phyloP scores from a whole-genome alignment of 495 filamentous ascomycete species.

The Filosporella fistucella region DNA sequence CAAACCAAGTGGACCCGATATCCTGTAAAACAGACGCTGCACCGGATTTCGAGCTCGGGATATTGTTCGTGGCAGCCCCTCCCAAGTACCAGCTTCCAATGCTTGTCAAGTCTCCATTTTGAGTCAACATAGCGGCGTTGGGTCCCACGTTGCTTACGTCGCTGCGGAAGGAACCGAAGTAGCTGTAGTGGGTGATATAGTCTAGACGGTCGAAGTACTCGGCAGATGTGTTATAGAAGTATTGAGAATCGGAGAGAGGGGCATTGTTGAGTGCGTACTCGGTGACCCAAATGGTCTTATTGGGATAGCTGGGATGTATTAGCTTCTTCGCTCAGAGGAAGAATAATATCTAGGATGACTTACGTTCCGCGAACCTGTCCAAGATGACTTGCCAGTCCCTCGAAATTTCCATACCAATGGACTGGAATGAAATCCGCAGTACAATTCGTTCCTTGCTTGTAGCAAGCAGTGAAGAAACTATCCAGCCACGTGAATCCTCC shows the following conservation, averaged over 20 bases:
- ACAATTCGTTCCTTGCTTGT: slow-evolving; percentile 43
- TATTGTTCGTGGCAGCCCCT: slow-evolving; percentile 39
- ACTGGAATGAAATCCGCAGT: slow-evolving; percentile 67
- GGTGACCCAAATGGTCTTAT: slow-evolving; percentile 66
- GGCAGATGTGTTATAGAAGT: slow-evolving; percentile 58
- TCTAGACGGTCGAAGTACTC: slow-evolving; percentile 61
- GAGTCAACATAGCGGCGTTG: slow-evolving; percentile 60
- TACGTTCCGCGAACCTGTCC: slow-evolving; percentile 52
- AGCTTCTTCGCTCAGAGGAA: background rate
- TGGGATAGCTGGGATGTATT: slow-evolving; percentile 34
- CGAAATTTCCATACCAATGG: slow-evolving; percentile 77
- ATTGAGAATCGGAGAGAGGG: slow-evolving; percentile 47
- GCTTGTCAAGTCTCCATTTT: slow-evolving; percentile 58
- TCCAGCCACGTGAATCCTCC: slow-evolving; percentile 59
- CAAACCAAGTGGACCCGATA: no score
- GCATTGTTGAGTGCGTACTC: slow-evolving; percentile 56
- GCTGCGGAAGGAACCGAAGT: slow-evolving; percentile 69
- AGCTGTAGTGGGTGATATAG: slow-evolving; percentile 60
- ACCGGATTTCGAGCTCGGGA: no score
- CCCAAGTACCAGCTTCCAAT: slow-evolving; percentile 75
- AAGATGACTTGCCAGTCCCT: slow-evolving; percentile 66
- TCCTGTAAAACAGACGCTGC: no score
- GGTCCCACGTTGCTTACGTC: slow-evolving; percentile 63
- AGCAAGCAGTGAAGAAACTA: slow-evolving; percentile 53
- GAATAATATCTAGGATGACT: background rate